Evolutionary conservation across 768 basidiomycete species (phyloP).

Genomic region (Mycena vulgaris): DNA sequence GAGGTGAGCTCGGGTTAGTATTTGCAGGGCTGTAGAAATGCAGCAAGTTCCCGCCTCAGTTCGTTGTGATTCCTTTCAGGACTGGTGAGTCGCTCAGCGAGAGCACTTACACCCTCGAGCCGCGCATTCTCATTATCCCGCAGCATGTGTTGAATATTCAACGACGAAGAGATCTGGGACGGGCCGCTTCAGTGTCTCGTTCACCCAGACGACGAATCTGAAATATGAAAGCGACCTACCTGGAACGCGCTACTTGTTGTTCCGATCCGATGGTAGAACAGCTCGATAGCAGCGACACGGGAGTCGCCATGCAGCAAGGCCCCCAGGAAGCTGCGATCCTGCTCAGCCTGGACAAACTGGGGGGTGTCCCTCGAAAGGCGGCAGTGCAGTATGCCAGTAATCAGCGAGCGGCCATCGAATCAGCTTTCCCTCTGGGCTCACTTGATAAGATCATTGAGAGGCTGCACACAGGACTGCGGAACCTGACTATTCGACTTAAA

Average conservation of each 20-base stretch:
- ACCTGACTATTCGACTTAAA: neutral
- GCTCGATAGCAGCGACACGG: neutral
- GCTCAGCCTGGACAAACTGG: slow-evolving; percentile 7
- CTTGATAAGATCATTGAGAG: slow-evolving; percentile 10
- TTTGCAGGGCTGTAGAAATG: neutral
- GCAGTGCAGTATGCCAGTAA: neutral
- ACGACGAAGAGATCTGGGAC: slow-evolving; percentile 8
- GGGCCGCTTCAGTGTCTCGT: slow-evolving; percentile 3
- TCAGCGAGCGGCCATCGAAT: neutral
- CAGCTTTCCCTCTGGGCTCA: neutral
- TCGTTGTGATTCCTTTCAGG: slow-evolving; percentile 9
- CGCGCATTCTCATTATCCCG: neutral
- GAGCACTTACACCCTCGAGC: neutral
- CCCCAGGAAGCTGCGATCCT: neutral
- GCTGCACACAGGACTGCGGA: neutral
- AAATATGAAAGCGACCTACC: slow-evolving; percentile 7
- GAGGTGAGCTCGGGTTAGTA: neutral
- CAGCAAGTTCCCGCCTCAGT: slow-evolving; percentile 5
- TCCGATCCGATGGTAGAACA: slow-evolving; percentile 13
- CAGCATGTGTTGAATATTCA: slow-evolving; percentile 19
- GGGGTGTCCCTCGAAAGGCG: slow-evolving; percentile 6
- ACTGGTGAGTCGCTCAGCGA: neutral
- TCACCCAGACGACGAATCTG: neutral
- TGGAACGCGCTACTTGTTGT: neutral
- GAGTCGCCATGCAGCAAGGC: neutral